Conservation (phyloP, 768 basidiomycete species). For the Cytidiella melzeri region DNA sequence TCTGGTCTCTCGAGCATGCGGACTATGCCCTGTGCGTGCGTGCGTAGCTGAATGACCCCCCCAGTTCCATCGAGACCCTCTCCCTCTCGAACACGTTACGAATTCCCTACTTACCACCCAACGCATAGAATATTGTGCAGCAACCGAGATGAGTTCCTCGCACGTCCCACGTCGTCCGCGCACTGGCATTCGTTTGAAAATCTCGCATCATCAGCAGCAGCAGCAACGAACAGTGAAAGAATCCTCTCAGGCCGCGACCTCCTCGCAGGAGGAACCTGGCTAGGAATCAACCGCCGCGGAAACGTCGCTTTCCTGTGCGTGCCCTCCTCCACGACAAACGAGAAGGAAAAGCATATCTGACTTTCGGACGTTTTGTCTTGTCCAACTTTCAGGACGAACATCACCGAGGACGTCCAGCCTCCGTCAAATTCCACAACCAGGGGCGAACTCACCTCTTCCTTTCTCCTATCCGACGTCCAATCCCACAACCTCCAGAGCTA, state of each 20-base stretch:
- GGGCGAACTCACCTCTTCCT: conserved; percentile 61
- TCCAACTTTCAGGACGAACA: conserved; percentile 72
- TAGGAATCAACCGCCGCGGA: conserved; percentile 63
- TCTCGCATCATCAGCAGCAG: background rate
- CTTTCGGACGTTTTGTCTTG: no score
- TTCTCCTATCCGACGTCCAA: conserved; percentile 50
- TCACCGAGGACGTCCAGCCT: conserved; percentile 55
- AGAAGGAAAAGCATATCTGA: no score
- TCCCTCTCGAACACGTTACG: background rate
- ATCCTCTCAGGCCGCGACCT: conserved; percentile 74
- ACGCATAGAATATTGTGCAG: conserved; percentile 56
- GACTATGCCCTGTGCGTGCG: conserved; percentile 70
- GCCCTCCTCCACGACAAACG: no score
- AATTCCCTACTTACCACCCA: conserved; percentile 4
- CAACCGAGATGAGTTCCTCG: conserved; percentile 72
- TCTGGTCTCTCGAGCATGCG: conserved; percentile 72
- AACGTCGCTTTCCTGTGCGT: conserved; percentile 69
- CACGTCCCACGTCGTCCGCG: conserved; percentile 59
- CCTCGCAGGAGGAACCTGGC: conserved; percentile 76
- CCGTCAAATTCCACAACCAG: conserved; percentile 59
- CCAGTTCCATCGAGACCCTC: no score
- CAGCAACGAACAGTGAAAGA: background rate
- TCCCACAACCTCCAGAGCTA: conserved; percentile 41
- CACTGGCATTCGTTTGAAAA: conserved; percentile 60
- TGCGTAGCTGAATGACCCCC: no score